Base-by-base conservation (phyloP, 1,284 basidiomycete genomes). In the Marasmius tenuissimus region DNA sequence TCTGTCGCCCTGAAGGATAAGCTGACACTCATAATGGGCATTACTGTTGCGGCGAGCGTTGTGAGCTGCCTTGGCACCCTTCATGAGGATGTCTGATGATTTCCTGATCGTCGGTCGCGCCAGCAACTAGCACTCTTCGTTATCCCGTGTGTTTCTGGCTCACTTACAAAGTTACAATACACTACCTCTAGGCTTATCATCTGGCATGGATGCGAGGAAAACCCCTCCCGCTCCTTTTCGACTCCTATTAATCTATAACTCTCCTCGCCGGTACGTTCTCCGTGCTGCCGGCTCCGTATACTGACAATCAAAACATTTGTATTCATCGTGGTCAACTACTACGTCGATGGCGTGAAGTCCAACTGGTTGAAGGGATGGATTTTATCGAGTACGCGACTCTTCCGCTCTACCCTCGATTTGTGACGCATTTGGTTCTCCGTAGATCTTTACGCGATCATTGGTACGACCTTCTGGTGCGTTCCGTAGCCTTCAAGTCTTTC, bases 91-190 rank as follows among this genome's bases (percentile, higher is more conserved):
- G 37, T 60, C 18, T 39, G 57, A 50, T 60, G 27, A 11, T 48
- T 34, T 47, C 70, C 55, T 63, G 48, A 48, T 42, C 12, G 42
- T 18, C 39, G 27, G 27, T 27, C 27, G 27, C 27, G 35, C 4
- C 48, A 92, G 89, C 95, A 97, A 89, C 94, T 94, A 38, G 91
- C 93, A 1, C 82, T 96, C 33, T 93, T 96, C 67, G 89, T 97
- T 61, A 88, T 96, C 62, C 95, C 95, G 77, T 87, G 63, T 65
- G 83, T 77, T 16, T 66, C 50, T 12, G 33, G 34, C 57, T 48
- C 40, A 34, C 49, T 39, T 3, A n/a, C n/a, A n/a, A n/a, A n/a
- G n/a, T n/a, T n/a, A n/a, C n/a, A n/a, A n/a, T n/a, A n/a, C n/a
- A n/a, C n/a, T 27, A 2, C 27, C 27, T 52, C 10, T 60, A 86